phyloP scores from a whole-genome alignment of 2,329 filamentous ascomycete species.

The Polytolypa hystricis region DNA sequence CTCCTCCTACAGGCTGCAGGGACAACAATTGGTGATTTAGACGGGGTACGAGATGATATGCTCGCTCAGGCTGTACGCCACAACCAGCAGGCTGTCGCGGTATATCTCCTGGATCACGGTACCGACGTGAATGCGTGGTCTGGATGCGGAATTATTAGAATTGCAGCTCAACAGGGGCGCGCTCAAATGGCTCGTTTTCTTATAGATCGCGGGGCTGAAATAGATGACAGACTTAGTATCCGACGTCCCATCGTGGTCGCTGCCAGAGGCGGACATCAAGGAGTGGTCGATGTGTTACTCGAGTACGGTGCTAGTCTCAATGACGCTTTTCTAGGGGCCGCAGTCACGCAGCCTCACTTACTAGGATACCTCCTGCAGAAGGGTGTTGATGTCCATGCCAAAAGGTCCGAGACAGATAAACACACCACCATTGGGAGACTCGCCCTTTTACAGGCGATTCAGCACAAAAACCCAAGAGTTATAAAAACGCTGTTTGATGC shows the following conservation, averaged over 20 bases:
- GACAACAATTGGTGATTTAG: background rate
- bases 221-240: background rate
- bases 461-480: background rate
- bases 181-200: background rate
- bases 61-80: background rate
- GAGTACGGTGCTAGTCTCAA: no score
- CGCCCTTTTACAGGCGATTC: background rate
- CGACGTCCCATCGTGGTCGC: background rate
- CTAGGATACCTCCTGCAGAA: background rate
- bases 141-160: no score
- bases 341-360: no score
- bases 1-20: background rate
- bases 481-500: background rate
- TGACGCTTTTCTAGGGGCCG: no score
- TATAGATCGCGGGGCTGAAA: background rate
- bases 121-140: no score
- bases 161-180: background rate
- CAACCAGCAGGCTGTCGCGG: background rate
- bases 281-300: background rate
- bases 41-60: background rate
- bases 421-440: background rate
- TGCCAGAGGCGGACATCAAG: background rate
- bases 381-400: background rate
- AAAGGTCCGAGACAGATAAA: background rate
- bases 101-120: background rate